These are phyloP conservation scores for Cyclotella sp. DNA, from an alignment of 108 stramenopile species.

Conservation along the genomic window DNA sequence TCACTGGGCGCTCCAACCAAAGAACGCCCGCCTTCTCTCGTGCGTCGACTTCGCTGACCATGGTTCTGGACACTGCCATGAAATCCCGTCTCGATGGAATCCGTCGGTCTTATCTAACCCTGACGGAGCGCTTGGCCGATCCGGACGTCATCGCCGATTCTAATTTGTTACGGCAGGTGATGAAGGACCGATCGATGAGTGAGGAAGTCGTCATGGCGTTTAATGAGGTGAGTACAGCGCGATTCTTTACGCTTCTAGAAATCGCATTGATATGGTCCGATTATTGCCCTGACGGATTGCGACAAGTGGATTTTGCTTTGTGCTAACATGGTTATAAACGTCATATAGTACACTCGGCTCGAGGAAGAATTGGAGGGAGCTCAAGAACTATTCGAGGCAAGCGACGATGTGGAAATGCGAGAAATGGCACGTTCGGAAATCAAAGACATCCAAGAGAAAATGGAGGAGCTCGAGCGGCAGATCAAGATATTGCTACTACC, in stretches of 20 bases:
- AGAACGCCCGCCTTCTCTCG: not conserved
- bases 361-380: conserved; percentile 73
- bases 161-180: conserved; percentile 70
- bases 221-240: conserved; percentile 54
- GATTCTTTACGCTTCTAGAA: not conserved
- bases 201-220: conserved; percentile 82
- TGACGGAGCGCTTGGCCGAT: conserved; percentile 86
- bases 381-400: conserved; percentile 82
- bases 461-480: conserved; percentile 67
- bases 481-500: conserved; percentile 84
- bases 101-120: conserved; percentile 67
- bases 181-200: conserved; percentile 80
- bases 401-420: conserved; percentile 84
- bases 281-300: not conserved
- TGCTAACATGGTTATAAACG: too few species aligned
- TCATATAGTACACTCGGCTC: conserved; percentile 57
- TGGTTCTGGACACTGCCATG: conserved; percentile 71
- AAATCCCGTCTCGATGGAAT: conserved; percentile 75
- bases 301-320: too few species aligned
- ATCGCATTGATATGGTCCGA: not conserved
- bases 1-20: not conserved
- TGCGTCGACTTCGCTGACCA: conserved; percentile 17
- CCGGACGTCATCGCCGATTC: conserved; percentile 86
- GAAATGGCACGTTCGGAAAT: conserved; percentile 89
- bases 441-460: conserved; percentile 71